Conservation (phyloP, 2,329 filamentous ascomycete species). For the Passalora sequoiae region DNA sequence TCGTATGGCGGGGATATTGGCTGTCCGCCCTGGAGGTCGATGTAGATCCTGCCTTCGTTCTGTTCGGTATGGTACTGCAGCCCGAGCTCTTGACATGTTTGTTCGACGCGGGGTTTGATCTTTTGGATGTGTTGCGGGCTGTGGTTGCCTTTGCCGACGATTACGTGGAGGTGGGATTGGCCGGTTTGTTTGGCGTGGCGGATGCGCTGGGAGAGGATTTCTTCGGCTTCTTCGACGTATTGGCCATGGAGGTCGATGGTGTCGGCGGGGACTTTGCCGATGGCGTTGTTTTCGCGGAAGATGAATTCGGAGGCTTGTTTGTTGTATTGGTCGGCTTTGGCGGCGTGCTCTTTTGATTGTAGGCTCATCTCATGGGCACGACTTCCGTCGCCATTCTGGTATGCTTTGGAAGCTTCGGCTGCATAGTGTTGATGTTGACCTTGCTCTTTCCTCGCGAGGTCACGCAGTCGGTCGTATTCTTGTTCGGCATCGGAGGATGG, state of each 20-base stretch:
- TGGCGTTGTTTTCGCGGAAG: slow-evolving; percentile 88
- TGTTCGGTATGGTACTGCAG: slow-evolving; percentile 80
- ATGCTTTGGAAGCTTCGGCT: slow-evolving; percentile 68
- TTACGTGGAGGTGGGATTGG: slow-evolving; percentile 82
- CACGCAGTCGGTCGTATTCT: slow-evolving; percentile 88
- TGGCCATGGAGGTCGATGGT: slow-evolving; percentile 93
- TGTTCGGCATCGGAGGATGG: slow-evolving; percentile 64
- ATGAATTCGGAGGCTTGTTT: slow-evolving; percentile 88
- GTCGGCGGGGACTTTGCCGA: slow-evolving; percentile 67
- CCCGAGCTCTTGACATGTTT: slow-evolving; percentile 74
- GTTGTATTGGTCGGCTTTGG: slow-evolving; percentile 83
- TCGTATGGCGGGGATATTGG: slow-evolving; percentile 36
- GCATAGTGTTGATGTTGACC: slow-evolving; percentile 67
- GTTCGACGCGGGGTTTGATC: slow-evolving; percentile 90
- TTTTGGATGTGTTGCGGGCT: slow-evolving; percentile 77
- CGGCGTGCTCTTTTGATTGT: slow-evolving; percentile 77
- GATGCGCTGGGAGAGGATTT: slow-evolving; percentile 82
- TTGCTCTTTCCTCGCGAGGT: slow-evolving; percentile 74
- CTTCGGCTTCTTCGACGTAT: slow-evolving; percentile 90
- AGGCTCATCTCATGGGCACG: slow-evolving; percentile 78
- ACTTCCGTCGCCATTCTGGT: slow-evolving; percentile 74
- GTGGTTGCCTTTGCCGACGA: slow-evolving; percentile 94
- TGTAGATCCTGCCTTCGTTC: slow-evolving; percentile 83
- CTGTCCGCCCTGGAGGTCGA: slow-evolving; percentile 67
- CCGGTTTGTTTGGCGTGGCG: slow-evolving; percentile 67